Evolutionary conservation across 2,329 filamentous ascomycete genomes (phyloP).

Genomic region (Meredithiella fracta): DNA sequence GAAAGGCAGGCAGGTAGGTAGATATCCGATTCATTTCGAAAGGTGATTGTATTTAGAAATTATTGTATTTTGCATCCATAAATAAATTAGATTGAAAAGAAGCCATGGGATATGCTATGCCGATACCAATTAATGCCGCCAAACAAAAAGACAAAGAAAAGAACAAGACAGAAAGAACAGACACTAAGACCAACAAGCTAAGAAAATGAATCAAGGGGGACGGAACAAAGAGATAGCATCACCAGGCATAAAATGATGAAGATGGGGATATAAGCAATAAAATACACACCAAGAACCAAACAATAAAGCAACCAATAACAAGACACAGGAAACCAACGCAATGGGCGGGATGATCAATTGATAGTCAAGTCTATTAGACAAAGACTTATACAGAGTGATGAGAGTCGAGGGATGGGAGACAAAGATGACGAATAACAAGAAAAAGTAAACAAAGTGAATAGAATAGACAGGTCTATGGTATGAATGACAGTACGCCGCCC

Average conservation of each 20-base stretch:
- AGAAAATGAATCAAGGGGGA: background rate
- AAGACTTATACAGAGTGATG: background rate
- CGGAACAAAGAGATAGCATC: background rate
- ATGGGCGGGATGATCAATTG: no score
- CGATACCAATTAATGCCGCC: slow-evolving; percentile 7
- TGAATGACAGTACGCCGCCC: background rate
- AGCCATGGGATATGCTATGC: slow-evolving; percentile 9
- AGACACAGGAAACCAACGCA: slow-evolving; percentile 2
- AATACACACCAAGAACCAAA: slow-evolving; percentile 1
- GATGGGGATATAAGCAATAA: background rate
- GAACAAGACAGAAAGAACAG: background rate
- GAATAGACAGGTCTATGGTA: no score
- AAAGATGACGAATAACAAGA: background rate
- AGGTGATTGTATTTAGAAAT: background rate
- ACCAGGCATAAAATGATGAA: slow-evolving; percentile 5
- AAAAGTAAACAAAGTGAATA: background rate
- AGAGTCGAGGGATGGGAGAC: background rate
- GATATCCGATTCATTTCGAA: no score
- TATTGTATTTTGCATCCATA: background rate
- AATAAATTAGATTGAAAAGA: slow-evolving; percentile 2
- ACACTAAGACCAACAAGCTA: background rate
- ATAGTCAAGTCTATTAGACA: no score
- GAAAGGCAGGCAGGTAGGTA: no score
- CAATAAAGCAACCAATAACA: slow-evolving; percentile 7
- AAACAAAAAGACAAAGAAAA: slow-evolving; percentile 4